These are phyloP conservation scores for Dioscorea zingiberensis DNA, from an alignment of 106 monocot genomes.

Conservation along the genomic window DNA sequence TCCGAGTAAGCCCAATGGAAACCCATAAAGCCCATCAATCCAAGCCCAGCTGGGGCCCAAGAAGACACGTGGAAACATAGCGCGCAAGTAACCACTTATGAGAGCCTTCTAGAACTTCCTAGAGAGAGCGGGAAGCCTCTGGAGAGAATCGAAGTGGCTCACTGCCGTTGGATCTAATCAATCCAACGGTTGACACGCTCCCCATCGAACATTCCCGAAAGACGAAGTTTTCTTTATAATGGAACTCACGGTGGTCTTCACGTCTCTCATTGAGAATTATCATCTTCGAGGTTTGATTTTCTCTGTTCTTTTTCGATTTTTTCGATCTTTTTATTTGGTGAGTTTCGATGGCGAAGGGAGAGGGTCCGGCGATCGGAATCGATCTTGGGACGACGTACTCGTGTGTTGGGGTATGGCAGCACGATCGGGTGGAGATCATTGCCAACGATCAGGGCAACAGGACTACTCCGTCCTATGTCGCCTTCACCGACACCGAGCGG, in stretches of 20 bases:
- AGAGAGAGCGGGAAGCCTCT: not conserved
- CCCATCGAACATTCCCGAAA: not conserved
- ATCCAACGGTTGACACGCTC: not conserved
- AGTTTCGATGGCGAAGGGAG: conserved; percentile 33
- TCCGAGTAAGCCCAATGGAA: too few relatives aligned
- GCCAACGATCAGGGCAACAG: conserved; percentile 72
- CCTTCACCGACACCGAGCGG: conserved; percentile 70
- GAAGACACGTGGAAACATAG: too few relatives aligned
- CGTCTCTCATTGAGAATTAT: too few relatives aligned
- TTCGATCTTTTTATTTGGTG: too few relatives aligned
- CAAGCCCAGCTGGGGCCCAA: too few relatives aligned
- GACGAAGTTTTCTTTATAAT: not conserved
- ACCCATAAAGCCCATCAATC: too few relatives aligned
- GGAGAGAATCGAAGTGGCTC: not conserved
- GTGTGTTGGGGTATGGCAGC: conserved; percentile 70
- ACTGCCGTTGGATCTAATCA: not conserved
- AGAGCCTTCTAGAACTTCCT: not conserved
- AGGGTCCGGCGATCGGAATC: conserved; percentile 71
- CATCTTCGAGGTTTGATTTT: too few relatives aligned
- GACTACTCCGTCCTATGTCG: conserved; percentile 63
- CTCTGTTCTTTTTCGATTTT: too few relatives aligned
- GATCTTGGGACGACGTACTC: conserved; percentile 65
- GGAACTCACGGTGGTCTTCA: too few relatives aligned
- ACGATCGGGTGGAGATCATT: conserved; percentile 71
- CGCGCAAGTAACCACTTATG: too few relatives aligned